Base-by-base conservation (phyloP, 1,284 basidiomycete genomes). In the Malassezia sp. region DNA sequence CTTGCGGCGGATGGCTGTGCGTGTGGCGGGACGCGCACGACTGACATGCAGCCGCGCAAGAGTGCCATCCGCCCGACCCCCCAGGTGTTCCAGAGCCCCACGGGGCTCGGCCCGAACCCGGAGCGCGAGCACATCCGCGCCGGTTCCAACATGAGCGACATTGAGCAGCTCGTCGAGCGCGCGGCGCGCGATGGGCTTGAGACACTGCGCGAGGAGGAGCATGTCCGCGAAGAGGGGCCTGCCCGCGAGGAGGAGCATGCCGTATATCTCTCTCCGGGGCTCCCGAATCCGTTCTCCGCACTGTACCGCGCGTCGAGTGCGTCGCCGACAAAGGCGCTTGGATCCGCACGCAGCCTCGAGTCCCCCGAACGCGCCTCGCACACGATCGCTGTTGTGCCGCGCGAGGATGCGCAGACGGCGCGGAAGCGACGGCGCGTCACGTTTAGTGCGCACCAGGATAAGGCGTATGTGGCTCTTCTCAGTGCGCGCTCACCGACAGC, bases 31-130 rank as follows among this genome's bases (percentile, higher is more conserved):
- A 26, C 22, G 15, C 23, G 21, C 10, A 9, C 14, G 7, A 23
- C 26, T 41, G 18, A 29, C 24, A n/a, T n/a, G 14, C 33, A 47
- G 34, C 61, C 61, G 1, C 46, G 61, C 40, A 63, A 63, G 52
- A 59, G 56, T 27, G 57, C 61, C 38, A 58, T 63, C 35, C 54
- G 57, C 37, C 47, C 56, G 21, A 57, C 57, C 12, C 61, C 59
- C 1, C 61, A 63, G 24, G 52, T 63, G 28, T 63, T 63, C 29
- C 44, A 53, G 31, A 63, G 61, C 29, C 61, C 61, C 0, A 63
- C 61, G 9, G 52, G 49, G 30, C 61, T 63, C 14, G 52, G 57
- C 0, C 58, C 60, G 9, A 62, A 57, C 24, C 56, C 58, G 0
- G 48, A 50, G 32, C 42, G 34, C 18, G 37, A 24, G 14, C 48